Conservation (phyloP, 1,284 basidiomycete genomes). For the Fomitopsis pinicola region DNA sequence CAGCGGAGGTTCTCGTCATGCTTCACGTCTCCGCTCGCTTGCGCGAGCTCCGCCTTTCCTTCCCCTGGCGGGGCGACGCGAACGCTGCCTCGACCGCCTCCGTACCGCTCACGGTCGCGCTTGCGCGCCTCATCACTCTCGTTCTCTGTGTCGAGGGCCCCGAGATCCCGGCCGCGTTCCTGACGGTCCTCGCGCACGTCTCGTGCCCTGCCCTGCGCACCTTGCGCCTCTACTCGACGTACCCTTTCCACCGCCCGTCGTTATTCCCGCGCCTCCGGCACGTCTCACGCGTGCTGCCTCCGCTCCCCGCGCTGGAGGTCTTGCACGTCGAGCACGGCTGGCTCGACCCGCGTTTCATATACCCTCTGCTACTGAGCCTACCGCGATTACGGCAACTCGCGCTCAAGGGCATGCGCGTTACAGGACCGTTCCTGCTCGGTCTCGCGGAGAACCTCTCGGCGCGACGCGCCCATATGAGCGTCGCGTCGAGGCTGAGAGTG, state of each 20-base stretch:
- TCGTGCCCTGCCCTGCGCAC: conserved; percentile 20
- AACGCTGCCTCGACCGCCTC: conserved; percentile 8
- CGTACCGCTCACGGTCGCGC: conserved; percentile 14
- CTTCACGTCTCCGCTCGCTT: conserved; percentile 22
- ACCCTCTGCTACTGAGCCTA: conserved; percentile 20
- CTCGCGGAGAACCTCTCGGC: conserved; percentile 15
- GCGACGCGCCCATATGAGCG: conserved; percentile 11
- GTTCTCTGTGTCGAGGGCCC: conserved; percentile 18
- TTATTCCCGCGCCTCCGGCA: conserved; percentile 22
- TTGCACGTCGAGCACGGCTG: conserved; percentile 25
- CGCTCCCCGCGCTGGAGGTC: conserved; percentile 18
- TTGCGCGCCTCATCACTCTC: conserved; percentile 20
- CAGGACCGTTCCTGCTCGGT: conserved; percentile 18
- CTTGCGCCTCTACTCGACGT: conserved; percentile 17
- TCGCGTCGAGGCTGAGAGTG: conserved; percentile 14
- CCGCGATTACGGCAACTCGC: conserved; percentile 21
- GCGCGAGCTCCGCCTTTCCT: conserved; percentile 21
- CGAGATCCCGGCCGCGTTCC: conserved; percentile 25
- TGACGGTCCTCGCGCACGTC: conserved; percentile 20
- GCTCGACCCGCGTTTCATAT: conserved; percentile 26
- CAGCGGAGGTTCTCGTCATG: conserved; percentile 30
- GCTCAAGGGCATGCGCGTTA: conserved; percentile 20
- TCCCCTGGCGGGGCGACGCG: conserved; percentile 19
- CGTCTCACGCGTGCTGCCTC: conserved; percentile 24
- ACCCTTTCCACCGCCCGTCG: conserved; percentile 7